These are phyloP conservation scores for Bauhinia variegata DNA, from an alignment of 306 rosid species.

Conservation along the genomic window DNA sequence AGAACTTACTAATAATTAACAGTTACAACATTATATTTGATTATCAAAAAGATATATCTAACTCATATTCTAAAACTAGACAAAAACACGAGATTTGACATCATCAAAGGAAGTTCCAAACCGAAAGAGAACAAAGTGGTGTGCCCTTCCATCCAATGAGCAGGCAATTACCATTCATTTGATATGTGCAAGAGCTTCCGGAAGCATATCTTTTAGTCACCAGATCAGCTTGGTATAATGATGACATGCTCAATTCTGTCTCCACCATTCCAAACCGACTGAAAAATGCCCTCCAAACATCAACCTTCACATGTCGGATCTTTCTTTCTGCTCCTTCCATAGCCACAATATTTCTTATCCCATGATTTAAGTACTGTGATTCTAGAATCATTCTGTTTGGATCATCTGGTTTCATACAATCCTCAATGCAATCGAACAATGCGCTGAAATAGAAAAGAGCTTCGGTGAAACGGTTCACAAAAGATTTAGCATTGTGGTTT, in stretches of 20 bases:
- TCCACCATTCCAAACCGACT: constrained; percentile 60
- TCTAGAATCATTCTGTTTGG: constrained; percentile 44
- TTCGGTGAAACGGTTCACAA: constrained; percentile 65
- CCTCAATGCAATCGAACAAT: constrained; percentile 58
- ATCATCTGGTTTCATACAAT: constrained; percentile 50
- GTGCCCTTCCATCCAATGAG: constrained; percentile 74
- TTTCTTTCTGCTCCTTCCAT: constrained; percentile 64
- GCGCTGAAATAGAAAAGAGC: constrained; percentile 63
- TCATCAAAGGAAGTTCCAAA: constrained; percentile 57
- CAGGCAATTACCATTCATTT: constrained; percentile 49
- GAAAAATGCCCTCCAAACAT: constrained; percentile 72
- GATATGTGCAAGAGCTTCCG: constrained; percentile 49
- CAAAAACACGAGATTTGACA: no score
- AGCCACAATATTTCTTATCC: constrained; percentile 57
- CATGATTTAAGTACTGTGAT: constrained; percentile 50
- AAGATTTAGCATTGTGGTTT: constrained; percentile 60
- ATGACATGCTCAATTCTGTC: constrained; percentile 51
- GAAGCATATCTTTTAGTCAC: constrained; percentile 49
- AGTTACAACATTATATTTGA: no score
- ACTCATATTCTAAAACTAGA: no score
- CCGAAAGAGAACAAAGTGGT: constrained; percentile 61
- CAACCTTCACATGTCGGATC: constrained; percentile 52
- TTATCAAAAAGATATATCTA: no score
- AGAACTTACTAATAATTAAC: no score
- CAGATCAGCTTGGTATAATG: constrained; percentile 60